These are phyloP conservation scores for Salix arbutifolia DNA, from an alignment of 345 rosid species.

Conservation along the genomic window DNA sequence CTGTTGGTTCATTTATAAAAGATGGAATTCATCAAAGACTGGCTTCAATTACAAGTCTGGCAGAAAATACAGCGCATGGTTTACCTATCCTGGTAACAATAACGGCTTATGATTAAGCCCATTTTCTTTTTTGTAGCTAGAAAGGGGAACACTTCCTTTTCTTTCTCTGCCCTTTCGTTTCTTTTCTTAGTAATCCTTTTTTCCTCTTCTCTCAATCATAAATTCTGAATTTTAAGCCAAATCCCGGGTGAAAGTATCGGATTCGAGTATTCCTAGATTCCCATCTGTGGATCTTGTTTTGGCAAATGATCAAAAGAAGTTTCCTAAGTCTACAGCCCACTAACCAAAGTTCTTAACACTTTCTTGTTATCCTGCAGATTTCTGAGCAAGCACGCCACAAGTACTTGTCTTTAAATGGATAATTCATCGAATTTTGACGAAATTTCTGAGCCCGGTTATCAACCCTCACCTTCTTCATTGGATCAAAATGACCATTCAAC, in stretches of 20 bases:
- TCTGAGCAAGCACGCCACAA: conserved; percentile 13
- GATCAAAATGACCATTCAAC: conserved; percentile 50
- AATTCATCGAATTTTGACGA: conserved; percentile 39
- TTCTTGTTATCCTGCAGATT: conserved; percentile 33
- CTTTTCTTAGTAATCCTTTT: background rate
- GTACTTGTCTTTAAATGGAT: conserved; percentile 34
- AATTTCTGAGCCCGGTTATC: conserved; percentile 45
- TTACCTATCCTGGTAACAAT: conserved; percentile 23
- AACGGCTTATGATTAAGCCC: conserved; percentile 39
- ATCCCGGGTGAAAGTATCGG: conserved; percentile 20
- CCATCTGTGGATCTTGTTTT: conserved; percentile 18
- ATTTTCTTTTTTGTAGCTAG: conserved; percentile 41
- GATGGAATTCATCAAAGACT: conserved; percentile 3
- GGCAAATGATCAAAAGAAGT: conserved; percentile 9
- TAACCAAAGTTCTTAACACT: conserved; percentile 12
- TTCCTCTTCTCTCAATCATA: conserved; percentile 15
- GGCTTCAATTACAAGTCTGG: conserved; percentile 6
- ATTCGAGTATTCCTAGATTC: conserved; percentile 4
- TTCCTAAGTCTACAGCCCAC: conserved; percentile 17
- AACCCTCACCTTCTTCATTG: conserved; percentile 47
- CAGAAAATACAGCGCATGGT: conserved; percentile 29
- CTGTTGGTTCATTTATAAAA: conserved; percentile 8
- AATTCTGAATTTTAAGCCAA: conserved; percentile 22
- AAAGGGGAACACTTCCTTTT: conserved; percentile 29
- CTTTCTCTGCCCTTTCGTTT: conserved; percentile 1